These are phyloP conservation scores for Porogramme epimiltina DNA, from an alignment of 1,284 basidiomycete genomes.

Conservation along the genomic window DNA sequence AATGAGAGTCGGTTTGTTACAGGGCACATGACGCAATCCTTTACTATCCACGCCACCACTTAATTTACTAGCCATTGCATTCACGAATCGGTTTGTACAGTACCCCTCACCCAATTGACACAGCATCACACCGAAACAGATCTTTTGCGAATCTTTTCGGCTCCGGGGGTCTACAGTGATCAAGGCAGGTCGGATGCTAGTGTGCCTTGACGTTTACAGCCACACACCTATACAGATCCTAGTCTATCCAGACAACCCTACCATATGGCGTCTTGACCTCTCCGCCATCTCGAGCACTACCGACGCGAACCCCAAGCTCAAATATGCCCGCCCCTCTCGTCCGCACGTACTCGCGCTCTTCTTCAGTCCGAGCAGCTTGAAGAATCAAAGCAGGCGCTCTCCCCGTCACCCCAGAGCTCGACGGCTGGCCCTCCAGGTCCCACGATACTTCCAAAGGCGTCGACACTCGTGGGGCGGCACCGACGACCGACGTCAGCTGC, in stretches of 20 bases:
- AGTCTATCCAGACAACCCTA: constrained; percentile 41
- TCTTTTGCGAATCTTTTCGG: too few species aligned
- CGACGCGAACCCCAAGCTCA: constrained; percentile 52
- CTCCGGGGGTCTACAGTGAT: too few species aligned
- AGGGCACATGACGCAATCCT: too few species aligned
- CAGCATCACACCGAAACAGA: too few species aligned
- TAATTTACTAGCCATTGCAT: too few species aligned
- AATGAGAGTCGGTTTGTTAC: constrained; percentile 6
- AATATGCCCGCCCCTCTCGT: constrained; percentile 42
- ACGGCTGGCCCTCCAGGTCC: constrained; percentile 27
- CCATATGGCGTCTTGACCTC: constrained; percentile 44
- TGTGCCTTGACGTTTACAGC: too few species aligned
- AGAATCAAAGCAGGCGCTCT: constrained; percentile 38
- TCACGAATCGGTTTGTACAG: too few species aligned
- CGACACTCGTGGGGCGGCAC: constrained; percentile 35
- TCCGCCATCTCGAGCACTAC: constrained; percentile 28
- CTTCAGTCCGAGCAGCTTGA: constrained; percentile 33
- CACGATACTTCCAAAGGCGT: constrained; percentile 24
- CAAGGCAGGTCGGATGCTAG: too few species aligned
- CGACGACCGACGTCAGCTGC: constrained; percentile 50
- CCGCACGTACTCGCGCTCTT: constrained; percentile 39
- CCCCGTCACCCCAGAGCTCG: background rate
- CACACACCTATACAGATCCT: too few species aligned
- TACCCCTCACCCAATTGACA: too few species aligned
- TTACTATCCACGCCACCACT: too few species aligned